phyloP scores from a whole-genome alignment of 1,139 yeast species.

The Yamadazyma membranifaciens region DNA sequence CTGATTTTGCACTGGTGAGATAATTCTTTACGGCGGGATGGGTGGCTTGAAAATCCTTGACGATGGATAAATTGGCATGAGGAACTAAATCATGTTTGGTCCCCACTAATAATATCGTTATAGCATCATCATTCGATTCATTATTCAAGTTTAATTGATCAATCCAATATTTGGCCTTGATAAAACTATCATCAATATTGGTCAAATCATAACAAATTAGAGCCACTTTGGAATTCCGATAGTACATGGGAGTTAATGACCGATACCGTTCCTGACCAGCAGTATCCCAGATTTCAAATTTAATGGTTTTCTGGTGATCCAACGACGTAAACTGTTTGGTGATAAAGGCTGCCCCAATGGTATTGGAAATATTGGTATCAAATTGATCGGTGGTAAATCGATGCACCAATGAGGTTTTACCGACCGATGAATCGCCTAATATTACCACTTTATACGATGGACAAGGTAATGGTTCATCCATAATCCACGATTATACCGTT shows the following conservation, averaged over 20 bases:
- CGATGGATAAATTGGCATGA: constrained; percentile 2
- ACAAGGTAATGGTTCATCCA: constrained; percentile 3
- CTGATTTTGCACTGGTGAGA: constrained; percentile 48
- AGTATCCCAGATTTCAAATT: constrained; percentile 53
- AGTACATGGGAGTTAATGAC: constrained; percentile 51
- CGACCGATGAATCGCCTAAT: constrained; percentile 48
- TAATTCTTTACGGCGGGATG: constrained; percentile 19
- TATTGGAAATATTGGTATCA: constrained; percentile 39
- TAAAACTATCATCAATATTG: constrained; percentile 32
- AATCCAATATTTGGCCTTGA: constrained; percentile 45
- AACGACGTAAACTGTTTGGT: constrained; percentile 32
- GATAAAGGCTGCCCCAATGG: constrained; percentile 52
- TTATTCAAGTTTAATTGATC: constrained; percentile 36
- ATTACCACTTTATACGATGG: constrained; percentile 37
- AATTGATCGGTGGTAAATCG: constrained; percentile 39
- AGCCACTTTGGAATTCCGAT: constrained; percentile 45
- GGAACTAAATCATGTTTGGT: constrained; percentile 28
- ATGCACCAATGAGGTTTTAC: constrained; percentile 45
- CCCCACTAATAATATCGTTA: constrained; percentile 33
- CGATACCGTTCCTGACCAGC: constrained; percentile 52
- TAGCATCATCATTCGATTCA: constrained; percentile 14
- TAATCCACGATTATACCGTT: background rate
- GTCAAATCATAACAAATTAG: constrained; percentile 37
- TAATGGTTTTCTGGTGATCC: constrained; percentile 20
- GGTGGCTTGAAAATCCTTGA: constrained; percentile 11